Conservation (phyloP, 768 basidiomycete species). For the Boletus reticuloceps region DNA sequence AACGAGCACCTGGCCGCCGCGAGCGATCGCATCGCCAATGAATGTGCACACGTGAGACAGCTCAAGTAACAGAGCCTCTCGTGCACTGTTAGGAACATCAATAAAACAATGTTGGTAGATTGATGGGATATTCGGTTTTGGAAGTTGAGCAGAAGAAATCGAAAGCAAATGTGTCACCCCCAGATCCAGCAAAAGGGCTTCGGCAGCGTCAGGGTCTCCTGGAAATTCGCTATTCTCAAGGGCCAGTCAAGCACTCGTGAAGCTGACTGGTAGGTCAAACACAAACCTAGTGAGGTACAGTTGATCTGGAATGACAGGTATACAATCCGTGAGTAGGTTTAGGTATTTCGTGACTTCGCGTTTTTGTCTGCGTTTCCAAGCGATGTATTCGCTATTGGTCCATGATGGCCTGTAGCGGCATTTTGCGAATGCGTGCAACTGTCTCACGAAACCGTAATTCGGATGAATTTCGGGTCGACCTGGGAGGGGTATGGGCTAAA, state of each 20-base stretch:
- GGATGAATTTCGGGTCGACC: constrained; percentile 39
- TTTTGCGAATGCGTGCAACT: constrained; percentile 52
- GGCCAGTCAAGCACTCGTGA: not conserved
- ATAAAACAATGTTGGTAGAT: constrained; percentile 41
- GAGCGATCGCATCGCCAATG: constrained; percentile 40
- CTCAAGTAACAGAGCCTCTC: constrained; percentile 42
- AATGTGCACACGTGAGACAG: constrained; percentile 47
- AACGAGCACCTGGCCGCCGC: constrained; percentile 49
- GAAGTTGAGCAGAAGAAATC: constrained; percentile 49
- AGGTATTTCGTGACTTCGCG: constrained; percentile 54
- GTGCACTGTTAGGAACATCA: constrained; percentile 37
- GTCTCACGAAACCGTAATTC: constrained; percentile 54
- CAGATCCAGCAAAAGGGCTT: constrained; percentile 48
- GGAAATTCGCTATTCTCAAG: constrained; percentile 50
- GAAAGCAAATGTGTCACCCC: constrained; percentile 54
- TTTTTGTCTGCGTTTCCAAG: constrained; percentile 57
- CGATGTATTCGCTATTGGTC: constrained; percentile 43
- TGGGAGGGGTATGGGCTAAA: constrained; percentile 15
- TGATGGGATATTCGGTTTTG: constrained; percentile 30
- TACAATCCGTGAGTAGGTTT: constrained; percentile 50
- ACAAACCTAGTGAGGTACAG: constrained; percentile 51
- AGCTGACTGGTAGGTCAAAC: not conserved
- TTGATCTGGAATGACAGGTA: constrained; percentile 46
- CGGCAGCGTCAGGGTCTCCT: constrained; percentile 46
- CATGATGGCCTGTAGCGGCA: constrained; percentile 47